phyloP scores from a whole-genome alignment of 805 yeast genomes.

The Metschnikowia amazonensis region DNA sequence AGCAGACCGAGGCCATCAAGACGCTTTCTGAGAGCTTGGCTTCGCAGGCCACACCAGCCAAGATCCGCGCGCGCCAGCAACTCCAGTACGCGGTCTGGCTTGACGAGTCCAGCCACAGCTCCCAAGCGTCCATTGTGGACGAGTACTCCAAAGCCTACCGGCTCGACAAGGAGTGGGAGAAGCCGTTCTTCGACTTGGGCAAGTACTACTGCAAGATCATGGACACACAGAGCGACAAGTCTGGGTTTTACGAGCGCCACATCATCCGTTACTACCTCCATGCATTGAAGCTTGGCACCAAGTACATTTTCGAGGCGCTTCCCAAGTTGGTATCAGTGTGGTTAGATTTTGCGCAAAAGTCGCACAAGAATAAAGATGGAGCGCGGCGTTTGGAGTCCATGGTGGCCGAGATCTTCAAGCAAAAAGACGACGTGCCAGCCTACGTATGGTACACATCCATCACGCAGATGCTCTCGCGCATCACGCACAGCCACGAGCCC shows the following conservation, averaged over 20 bases:
- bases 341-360: conserved; percentile 65
- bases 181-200: conserved; percentile 77
- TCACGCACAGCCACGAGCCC: conserved; percentile 56
- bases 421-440: conserved; percentile 44
- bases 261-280: conserved; percentile 55
- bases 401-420: conserved; percentile 44
- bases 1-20: conserved; percentile 77
- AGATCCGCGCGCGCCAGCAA: conserved; percentile 45
- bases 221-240: conserved; percentile 54
- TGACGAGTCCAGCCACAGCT: conserved; percentile 78
- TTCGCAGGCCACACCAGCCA: conserved; percentile 10
- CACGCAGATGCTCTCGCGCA: conserved; percentile 80
- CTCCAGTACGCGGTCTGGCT: conserved; percentile 85
- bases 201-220: conserved; percentile 71
- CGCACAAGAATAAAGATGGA: conserved; percentile 25
- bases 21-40: conserved; percentile 45
- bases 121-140: conserved; percentile 64
- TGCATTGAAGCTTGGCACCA: conserved; percentile 59
- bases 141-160: conserved; percentile 62
- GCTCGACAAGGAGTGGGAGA: conserved; percentile 61
- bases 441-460: conserved; percentile 76
- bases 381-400: conserved; percentile 42
- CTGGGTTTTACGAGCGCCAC: conserved; percentile 52
- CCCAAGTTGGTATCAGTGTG: conserved; percentile 90
- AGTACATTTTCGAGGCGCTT: conserved; percentile 72